Evolutionary conservation across 225 moss, liverwort and hornwort genomes (phyloP).

Genomic region (Marchantia paleacea): DNA sequence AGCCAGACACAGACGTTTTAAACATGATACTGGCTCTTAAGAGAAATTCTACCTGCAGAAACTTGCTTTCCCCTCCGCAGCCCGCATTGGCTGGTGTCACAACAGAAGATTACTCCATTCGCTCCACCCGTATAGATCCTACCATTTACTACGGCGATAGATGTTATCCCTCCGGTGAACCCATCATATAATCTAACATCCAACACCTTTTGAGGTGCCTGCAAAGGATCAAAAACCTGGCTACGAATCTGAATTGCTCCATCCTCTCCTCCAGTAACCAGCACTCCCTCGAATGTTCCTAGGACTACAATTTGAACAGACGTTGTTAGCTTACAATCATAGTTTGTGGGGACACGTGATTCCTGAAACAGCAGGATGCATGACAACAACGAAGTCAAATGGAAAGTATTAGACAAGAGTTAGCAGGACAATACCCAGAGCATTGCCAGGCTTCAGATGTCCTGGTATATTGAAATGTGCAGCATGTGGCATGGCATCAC

Average conservation of each 20-base stretch:
- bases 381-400: neutral
- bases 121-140: conserved; percentile 56
- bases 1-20: neutral
- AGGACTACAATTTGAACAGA: conserved; percentile 40
- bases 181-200: conserved; percentile 67
- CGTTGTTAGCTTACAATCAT: neutral
- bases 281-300: conserved; percentile 52
- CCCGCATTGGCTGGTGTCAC: conserved; percentile 56
- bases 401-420: neutral
- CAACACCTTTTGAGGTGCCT: conserved; percentile 57
- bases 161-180: conserved; percentile 59
- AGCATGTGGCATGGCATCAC: conserved; percentile 46
- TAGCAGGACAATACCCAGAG: conserved; percentile 42
- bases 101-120: conserved; percentile 61
- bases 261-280: conserved; percentile 65
- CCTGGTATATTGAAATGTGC: conserved; percentile 60
- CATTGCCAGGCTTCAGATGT: conserved; percentile 59
- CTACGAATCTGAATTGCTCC: conserved; percentile 70
- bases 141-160: conserved; percentile 49
- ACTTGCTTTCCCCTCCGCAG: conserved; percentile 38
- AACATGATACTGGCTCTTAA: neutral
- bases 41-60: conserved; percentile 27
- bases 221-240: conserved; percentile 52
- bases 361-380: neutral
- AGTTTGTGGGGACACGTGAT: neutral